These are phyloP conservation scores for Ambispora gerdemannii DNA, from an alignment of 192 early-diverging fungal genomes.

Conservation along the genomic window DNA sequence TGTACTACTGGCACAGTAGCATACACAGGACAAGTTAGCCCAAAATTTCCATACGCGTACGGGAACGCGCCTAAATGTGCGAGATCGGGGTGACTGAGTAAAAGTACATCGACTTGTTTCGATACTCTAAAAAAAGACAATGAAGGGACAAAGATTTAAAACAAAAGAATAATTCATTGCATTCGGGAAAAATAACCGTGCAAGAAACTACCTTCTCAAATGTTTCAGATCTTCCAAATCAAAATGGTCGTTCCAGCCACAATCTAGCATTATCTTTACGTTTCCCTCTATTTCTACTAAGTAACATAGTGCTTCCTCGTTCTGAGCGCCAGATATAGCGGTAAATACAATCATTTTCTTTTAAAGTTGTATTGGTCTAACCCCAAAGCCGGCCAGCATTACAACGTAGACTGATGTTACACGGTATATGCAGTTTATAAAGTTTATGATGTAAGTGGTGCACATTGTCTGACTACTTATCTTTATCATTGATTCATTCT, in stretches of 20 bases:
- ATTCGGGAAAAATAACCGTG: no score
- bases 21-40: slow-evolving; percentile 82
- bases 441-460: no score
- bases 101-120: slow-evolving; percentile 82
- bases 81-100: slow-evolving; percentile 86
- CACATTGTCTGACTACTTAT: no score
- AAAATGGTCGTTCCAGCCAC: slow-evolving; percentile 84
- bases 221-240: slow-evolving; percentile 63
- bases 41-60: slow-evolving; percentile 72
- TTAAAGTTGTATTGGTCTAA: no score
- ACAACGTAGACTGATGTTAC: no score
- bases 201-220: slow-evolving; percentile 59
- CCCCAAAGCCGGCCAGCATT: no score
- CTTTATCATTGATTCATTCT: no score
- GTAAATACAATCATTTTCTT: slow-evolving; percentile 58
- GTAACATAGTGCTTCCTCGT: slow-evolving; percentile 85
- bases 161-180: background rate
- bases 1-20: slow-evolving; percentile 89
- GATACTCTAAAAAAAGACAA: slow-evolving; percentile 61
- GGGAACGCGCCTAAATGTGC: slow-evolving; percentile 85
- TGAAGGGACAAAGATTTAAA: background rate
- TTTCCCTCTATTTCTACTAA: slow-evolving; percentile 89
- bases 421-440: no score
- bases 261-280: slow-evolving; percentile 91
- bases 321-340: slow-evolving; percentile 79